Percentiles rank a stretch among this genome's conserved stretches.
phyloP scores from a whole-genome alignment of 2,329 filamentous ascomycete species.

The Xylaria sp. region DNA sequence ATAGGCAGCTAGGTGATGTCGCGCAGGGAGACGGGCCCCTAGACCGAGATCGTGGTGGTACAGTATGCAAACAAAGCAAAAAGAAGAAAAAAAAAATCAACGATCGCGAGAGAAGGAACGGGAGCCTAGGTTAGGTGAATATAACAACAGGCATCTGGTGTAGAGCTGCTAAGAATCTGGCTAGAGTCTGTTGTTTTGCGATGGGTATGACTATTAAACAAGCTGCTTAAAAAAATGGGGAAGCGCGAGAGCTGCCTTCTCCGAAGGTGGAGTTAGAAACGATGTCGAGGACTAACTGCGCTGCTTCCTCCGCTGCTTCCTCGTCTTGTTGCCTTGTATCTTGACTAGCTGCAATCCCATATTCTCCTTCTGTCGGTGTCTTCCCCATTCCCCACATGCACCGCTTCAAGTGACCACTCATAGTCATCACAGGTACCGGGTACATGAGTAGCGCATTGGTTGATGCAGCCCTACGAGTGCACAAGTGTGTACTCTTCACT shows the following conservation, averaged over 20 bases:
- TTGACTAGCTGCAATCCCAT: background rate
- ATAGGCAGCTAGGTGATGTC: background rate
- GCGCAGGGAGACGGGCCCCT: slow-evolving; percentile 11
- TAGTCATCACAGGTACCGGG: background rate
- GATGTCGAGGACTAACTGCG: slow-evolving; percentile 8
- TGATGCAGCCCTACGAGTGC: slow-evolving; percentile 17
- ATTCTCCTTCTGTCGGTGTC: background rate
- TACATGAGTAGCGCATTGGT: background rate
- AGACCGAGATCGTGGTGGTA: background rate
- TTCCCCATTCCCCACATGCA: slow-evolving; percentile 5
- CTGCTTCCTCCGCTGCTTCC: background rate
- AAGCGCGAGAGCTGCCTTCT: slow-evolving; percentile 29
- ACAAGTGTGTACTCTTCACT: background rate
- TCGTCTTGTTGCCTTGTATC: slow-evolving; percentile 10
- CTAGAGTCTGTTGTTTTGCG: slow-evolving; percentile 10
- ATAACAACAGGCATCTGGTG: slow-evolving; percentile 6
- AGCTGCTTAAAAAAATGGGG: slow-evolving; percentile 25
- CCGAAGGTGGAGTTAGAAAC: slow-evolving; percentile 15
- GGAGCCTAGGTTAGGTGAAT: slow-evolving; percentile 7
- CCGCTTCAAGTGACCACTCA: background rate
- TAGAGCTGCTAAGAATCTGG: too few species aligned
- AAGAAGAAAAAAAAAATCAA: background rate
- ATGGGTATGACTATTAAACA: background rate
- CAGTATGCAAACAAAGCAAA: background rate
- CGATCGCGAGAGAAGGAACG: background rate